phyloP scores from a whole-genome alignment of 2,329 filamentous ascomycete species.

The Ophiosphaerella korrae region DNA sequence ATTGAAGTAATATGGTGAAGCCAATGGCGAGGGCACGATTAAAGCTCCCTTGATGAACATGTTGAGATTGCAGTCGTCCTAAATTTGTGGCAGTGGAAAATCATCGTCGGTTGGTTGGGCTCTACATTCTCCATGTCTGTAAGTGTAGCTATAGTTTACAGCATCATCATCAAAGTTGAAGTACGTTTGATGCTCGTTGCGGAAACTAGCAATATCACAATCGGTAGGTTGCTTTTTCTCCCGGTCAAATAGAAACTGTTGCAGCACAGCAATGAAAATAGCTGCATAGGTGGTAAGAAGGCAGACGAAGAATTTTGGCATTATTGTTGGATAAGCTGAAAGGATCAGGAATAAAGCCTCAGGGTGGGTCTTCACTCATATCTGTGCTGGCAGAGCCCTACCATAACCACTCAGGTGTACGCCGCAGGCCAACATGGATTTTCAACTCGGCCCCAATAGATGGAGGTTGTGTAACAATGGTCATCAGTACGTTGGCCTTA shows the following conservation, averaged over 20 bases:
- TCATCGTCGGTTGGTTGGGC: not conserved
- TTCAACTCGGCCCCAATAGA: no score
- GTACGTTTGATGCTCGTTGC: conserved; percentile 6
- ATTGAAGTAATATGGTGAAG: conserved; percentile 1
- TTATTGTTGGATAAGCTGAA: not conserved
- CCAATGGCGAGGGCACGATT: not conserved
- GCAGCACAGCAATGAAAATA: not conserved
- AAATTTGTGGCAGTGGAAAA: not conserved
- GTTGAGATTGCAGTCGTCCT: not conserved
- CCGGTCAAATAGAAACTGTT: conserved; percentile 5
- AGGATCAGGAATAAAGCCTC: not conserved
- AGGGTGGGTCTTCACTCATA: not conserved
- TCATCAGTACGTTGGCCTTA: not conserved
- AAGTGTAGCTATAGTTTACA: not conserved
- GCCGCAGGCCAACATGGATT: no score
- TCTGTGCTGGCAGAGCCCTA: no score
- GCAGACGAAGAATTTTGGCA: not conserved
- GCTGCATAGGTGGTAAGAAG: not conserved
- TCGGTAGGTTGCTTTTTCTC: conserved; percentile 14
- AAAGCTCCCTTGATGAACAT: not conserved
- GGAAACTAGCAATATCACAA: conserved; percentile 1
- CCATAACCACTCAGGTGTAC: no score
- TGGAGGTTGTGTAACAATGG: not conserved
- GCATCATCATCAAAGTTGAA: conserved; percentile 13
- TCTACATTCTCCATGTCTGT: conserved; percentile 1